These are phyloP conservation scores for Cutaneotrichosporon dermatis DNA, from an alignment of 1,284 basidiomycete genomes.

Conservation along the genomic window DNA sequence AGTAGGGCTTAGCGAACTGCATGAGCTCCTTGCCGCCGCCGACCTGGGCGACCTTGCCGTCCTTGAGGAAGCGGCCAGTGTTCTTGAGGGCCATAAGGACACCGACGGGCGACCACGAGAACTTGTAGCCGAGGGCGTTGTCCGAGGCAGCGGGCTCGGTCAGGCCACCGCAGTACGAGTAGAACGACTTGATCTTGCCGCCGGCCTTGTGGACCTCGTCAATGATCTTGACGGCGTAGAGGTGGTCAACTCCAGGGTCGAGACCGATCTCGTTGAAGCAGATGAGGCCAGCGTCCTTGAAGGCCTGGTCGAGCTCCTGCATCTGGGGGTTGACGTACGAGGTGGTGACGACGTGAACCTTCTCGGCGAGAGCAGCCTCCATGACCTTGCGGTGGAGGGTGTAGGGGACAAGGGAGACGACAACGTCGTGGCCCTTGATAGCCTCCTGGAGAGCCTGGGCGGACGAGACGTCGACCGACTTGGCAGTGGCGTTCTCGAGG, in stretches of 20 bases:
- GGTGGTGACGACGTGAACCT: slow-evolving; percentile 88
- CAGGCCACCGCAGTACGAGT: slow-evolving; percentile 94
- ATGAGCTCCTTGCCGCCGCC: slow-evolving; percentile 66
- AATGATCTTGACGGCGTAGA: slow-evolving; percentile 97
- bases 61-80: slow-evolving; percentile 73
- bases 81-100: slow-evolving; percentile 94
- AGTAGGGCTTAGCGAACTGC: slow-evolving; percentile 85
- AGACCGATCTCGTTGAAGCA: slow-evolving; percentile 98
- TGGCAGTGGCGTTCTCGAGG: slow-evolving; percentile 65
- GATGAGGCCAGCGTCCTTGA: slow-evolving; percentile 83
- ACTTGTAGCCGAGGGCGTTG: slow-evolving; percentile 98
- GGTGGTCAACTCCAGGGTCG: slow-evolving; percentile 66
- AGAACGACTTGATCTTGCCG: slow-evolving; percentile 93
- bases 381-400: slow-evolving; percentile 87
- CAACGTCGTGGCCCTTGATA: slow-evolving; percentile 82
- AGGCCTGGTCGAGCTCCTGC: slow-evolving; percentile 77
- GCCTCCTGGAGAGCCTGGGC: slow-evolving; percentile 69
- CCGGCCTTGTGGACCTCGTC: slow-evolving; percentile 89
- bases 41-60: slow-evolving; percentile 63
- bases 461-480: slow-evolving; percentile 79
- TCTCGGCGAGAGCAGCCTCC: slow-evolving; percentile 89
- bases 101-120: slow-evolving; percentile 97
- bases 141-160: slow-evolving; percentile 77
- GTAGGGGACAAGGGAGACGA: slow-evolving; percentile 96
- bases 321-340: slow-evolving; percentile 89